phyloP scores from a whole-genome alignment of 2,329 filamentous ascomycete genomes.

The Colletotrichum tabaci region DNA sequence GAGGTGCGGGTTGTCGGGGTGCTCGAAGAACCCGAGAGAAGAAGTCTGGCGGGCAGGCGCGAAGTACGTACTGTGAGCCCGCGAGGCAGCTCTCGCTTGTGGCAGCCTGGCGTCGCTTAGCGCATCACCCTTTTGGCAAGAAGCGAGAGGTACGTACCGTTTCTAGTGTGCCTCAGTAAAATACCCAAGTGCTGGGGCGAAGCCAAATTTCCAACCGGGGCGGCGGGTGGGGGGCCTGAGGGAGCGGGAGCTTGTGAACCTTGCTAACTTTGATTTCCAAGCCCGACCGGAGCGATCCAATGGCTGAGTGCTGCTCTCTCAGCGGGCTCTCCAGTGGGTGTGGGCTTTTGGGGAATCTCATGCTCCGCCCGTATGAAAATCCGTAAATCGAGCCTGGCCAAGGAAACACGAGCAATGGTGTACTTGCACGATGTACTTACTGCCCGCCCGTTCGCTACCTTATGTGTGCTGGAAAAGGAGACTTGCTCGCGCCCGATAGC shows the following conservation, averaged over 20 bases:
- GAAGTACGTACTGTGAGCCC: too few species aligned
- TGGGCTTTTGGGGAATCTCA: background rate
- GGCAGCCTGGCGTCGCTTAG: constrained; percentile 20
- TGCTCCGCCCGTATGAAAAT: constrained; percentile 30
- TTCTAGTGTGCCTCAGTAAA: too few species aligned
- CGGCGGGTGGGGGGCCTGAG: constrained; percentile 8
- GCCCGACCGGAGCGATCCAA: background rate
- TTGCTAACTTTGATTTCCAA: background rate
- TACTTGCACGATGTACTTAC: background rate
- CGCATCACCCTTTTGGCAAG: background rate
- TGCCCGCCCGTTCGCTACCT: too few species aligned
- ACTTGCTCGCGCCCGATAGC: constrained; percentile 26
- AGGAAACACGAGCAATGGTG: background rate
- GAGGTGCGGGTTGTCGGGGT: constrained; percentile 39
- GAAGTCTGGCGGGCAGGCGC: background rate
- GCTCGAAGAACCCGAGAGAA: constrained; percentile 37
- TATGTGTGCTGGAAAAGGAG: background rate
- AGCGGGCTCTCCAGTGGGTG: background rate
- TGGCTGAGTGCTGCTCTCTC: background rate
- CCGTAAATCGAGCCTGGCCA: constrained; percentile 35
- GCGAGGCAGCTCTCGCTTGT: constrained; percentile 25
- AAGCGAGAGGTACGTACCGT: background rate
- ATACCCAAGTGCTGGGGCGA: too few species aligned
- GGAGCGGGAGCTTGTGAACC: constrained; percentile 17
- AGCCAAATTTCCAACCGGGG: constrained; percentile 23